Evolutionary conservation across 2,329 filamentous ascomycete species (phyloP), one percentile per base, ranked within the genome.

Genomic region (Colletotrichum eremochloae): DNA sequence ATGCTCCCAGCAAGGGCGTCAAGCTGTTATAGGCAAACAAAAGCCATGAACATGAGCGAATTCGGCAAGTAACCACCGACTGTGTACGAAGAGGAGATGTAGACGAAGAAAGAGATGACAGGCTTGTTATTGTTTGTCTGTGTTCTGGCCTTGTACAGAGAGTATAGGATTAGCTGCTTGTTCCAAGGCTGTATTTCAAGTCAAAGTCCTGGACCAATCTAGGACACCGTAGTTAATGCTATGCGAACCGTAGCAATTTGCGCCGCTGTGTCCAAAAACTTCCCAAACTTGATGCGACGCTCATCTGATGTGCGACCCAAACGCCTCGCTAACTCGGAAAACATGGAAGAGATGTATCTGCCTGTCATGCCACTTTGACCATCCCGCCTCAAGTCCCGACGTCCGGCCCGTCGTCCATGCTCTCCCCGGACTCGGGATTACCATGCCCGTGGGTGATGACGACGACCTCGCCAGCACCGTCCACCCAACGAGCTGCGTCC

Each of bases 401-500:
- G 12, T 65, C 42, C 6, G 67, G 24, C 7, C 40, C 70, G 15
- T 64, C 57, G 24, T 63, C 70, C 66, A 69, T 48, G 55, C 70
- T 73, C 20, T 73, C 68, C 56, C 56, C 71, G 18, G 67, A 70
- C 67, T 71, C 67, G 46, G 56, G 71, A 29, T 72, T 72, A 24
- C 56, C 56, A 36, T 74, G 72, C 5, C 74, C 74, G 31, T 69
- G 60, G 18, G 68, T 75, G 14, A 87, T 82, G 5, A 84, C 72
- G 5, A 85, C 80, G 11, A 93, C 82, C 48, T 87, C 77, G 0
- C 90, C 91, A 1, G 86, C 86, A 0, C 86, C 89, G 80, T 91
- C 94, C 63, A 92, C 81, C 94, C 94, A 97, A 60, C 83, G 82
- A 18, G 89, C 84, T 0, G 87, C 87, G 11, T 87, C 87, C 8